Conservation (phyloP, 2,329 filamentous ascomycete genomes). For the Scopulariopsis brevicaulis region DNA sequence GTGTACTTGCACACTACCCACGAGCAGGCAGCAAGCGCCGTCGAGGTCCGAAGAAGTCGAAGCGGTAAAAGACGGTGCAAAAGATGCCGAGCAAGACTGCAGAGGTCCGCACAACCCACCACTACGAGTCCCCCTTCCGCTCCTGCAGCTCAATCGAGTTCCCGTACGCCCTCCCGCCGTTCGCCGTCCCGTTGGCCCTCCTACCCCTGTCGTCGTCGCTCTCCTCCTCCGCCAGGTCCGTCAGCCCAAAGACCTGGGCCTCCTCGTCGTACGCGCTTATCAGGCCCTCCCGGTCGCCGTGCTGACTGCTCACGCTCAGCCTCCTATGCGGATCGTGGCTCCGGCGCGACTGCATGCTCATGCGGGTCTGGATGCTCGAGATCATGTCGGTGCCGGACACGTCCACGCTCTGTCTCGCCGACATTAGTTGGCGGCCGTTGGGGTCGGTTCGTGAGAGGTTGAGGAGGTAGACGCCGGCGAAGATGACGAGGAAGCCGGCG, state of each 20-base stretch:
- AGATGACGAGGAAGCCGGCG: constrained; percentile 88
- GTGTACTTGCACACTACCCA: background rate
- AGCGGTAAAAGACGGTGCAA: background rate
- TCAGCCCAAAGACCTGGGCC: constrained; percentile 59
- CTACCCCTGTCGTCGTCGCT: constrained; percentile 48
- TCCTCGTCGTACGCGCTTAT: constrained; percentile 84
- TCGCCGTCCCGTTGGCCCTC: constrained; percentile 19
- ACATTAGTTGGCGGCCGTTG: constrained; percentile 58
- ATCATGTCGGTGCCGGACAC: constrained; percentile 86
- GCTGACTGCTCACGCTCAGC: constrained; percentile 52
- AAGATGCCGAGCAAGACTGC: background rate
- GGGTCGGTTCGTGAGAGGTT: constrained; percentile 93
- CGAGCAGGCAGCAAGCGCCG: background rate
- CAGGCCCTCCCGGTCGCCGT: constrained; percentile 66
- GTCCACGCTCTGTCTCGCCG: constrained; percentile 53
- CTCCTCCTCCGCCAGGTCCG: constrained; percentile 63
- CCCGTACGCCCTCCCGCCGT: constrained; percentile 27
- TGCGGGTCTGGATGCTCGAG: constrained; percentile 76
- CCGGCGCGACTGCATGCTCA: constrained; percentile 84
- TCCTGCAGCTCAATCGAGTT: constrained; percentile 38
- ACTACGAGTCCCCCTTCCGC: constrained; percentile 21
- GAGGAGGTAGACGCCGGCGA: constrained; percentile 87
- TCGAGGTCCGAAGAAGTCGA: background rate
- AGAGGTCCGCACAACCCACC: background rate
- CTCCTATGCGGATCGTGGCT: constrained; percentile 55